These are phyloP conservation scores for Gnetum montanum DNA, from an alignment of 75 land plant genomes.

Conservation along the genomic window DNA sequence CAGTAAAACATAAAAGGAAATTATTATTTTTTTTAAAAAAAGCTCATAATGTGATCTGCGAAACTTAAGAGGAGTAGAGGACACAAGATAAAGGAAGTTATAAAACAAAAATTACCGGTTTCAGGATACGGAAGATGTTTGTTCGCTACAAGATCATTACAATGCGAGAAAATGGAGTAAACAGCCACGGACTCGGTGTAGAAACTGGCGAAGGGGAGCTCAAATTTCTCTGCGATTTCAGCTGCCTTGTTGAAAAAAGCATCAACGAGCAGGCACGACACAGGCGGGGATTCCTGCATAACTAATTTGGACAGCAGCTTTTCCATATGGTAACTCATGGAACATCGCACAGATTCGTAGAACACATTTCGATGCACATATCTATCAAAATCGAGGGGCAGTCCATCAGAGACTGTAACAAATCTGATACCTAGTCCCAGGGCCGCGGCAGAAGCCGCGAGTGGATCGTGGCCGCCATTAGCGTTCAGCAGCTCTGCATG, in stretches of 20 bases:
- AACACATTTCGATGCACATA: conserved; percentile 24
- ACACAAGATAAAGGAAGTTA: no score
- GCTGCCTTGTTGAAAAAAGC: conserved; percentile 26
- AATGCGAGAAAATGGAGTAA: conserved; percentile 21
- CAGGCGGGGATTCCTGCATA: conserved; percentile 3
- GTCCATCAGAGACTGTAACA: conserved; percentile 23
- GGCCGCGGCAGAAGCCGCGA: conserved; percentile 7
- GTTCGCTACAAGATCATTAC: conserved; percentile 19
- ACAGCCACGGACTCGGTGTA: conserved; percentile 38
- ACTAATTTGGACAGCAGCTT: conserved; percentile 13
- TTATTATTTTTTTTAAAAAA: no score
- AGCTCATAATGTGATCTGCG: no score
- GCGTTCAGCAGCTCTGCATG: background rate
- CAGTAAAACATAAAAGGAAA: no score
- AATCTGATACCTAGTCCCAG: conserved; percentile 26
- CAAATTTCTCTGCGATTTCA: conserved; percentile 19
- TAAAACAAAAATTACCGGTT: conserved; percentile 6
- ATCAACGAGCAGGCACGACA: conserved; percentile 27
- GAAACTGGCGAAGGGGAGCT: conserved; percentile 22
- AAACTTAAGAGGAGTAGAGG: no score
- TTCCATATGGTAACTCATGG: conserved; percentile 21
- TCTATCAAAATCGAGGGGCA: conserved; percentile 28
- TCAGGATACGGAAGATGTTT: conserved; percentile 20
- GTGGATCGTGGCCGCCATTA: background rate
- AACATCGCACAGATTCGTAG: conserved; percentile 9